Evolutionary conservation across 2,329 filamentous ascomycete species (phyloP).

Genomic region (Ophiostoma sp.): DNA sequence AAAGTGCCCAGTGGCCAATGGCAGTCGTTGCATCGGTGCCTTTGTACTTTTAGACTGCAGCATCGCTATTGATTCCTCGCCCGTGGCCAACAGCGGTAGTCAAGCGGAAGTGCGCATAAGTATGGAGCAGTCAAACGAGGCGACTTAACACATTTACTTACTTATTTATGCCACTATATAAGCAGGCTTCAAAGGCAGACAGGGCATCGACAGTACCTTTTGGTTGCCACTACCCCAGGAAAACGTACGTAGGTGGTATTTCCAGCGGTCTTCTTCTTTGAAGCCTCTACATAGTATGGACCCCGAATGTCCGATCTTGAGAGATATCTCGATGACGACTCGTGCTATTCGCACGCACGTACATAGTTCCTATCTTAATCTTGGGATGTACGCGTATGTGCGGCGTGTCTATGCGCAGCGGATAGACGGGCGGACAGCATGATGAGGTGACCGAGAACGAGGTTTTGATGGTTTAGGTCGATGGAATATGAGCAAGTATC

Average conservation of each 20-base stretch:
- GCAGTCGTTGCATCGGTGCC: neutral
- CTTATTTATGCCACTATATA: slow-evolving; percentile 1
- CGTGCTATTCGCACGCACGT: neutral
- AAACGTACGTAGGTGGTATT: neutral
- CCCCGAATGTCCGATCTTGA: neutral
- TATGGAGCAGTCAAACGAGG: neutral
- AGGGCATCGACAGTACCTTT: neutral
- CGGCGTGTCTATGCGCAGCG: neutral
- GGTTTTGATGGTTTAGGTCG: neutral
- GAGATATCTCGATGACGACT: neutral
- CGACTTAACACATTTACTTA: neutral
- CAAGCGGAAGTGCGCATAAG: neutral
- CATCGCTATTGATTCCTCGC: neutral
- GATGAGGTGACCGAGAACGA: neutral
- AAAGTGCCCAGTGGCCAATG: neutral
- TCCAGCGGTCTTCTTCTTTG: too few relatives aligned
- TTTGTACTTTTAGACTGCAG: neutral
- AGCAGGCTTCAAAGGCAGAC: too few relatives aligned
- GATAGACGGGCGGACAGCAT: neutral
- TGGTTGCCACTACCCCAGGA: neutral
- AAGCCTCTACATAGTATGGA: neutral
- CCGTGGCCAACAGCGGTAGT: neutral
- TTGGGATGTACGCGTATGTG: neutral
- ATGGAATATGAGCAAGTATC: too few relatives aligned
- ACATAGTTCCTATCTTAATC: too few relatives aligned